A percentile compares a stretch with the other conserved stretches of the same genome.
phyloP scores from a whole-genome alignment of 768 basidiomycete genomes.

The Hypholoma fasciculare region DNA sequence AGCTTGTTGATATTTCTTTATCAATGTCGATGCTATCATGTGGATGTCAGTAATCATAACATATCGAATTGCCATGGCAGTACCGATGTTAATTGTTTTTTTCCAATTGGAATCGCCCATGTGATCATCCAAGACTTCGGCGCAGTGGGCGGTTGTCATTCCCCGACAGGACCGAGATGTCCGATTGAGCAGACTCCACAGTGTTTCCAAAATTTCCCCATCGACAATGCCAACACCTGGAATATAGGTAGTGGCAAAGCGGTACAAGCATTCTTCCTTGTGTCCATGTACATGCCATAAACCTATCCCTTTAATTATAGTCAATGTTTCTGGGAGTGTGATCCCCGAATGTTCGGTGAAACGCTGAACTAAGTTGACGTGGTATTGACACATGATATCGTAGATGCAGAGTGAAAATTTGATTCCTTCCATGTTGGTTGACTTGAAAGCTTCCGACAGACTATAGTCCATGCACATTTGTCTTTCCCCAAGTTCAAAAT shows the following conservation, averaged over 20 bases:
- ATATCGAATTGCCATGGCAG: background rate
- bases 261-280: constrained; percentile 19
- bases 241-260: constrained; percentile 27
- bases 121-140: constrained; percentile 27
- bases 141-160: constrained; percentile 21
- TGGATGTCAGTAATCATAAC: too few species aligned
- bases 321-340: background rate
- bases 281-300: constrained; percentile 30
- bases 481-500: constrained; percentile 25
- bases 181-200: constrained; percentile 30
- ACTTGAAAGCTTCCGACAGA: constrained; percentile 12
- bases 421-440: constrained; percentile 3
- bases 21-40: constrained; percentile 1
- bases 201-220: constrained; percentile 31
- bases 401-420: constrained; percentile 9
- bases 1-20: background rate
- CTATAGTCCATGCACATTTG: constrained; percentile 27
- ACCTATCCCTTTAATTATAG: background rate
- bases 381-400: constrained; percentile 21
- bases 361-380: constrained; percentile 1
- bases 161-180: constrained; percentile 15
- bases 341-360: background rate
- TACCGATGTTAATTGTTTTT: constrained; percentile 25
- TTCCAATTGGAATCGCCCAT: constrained; percentile 32
- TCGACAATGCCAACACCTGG: constrained; percentile 24